phyloP scores from a whole-genome alignment of 139 green algal genomes.

The Chlorokybus atmophyticus region DNA sequence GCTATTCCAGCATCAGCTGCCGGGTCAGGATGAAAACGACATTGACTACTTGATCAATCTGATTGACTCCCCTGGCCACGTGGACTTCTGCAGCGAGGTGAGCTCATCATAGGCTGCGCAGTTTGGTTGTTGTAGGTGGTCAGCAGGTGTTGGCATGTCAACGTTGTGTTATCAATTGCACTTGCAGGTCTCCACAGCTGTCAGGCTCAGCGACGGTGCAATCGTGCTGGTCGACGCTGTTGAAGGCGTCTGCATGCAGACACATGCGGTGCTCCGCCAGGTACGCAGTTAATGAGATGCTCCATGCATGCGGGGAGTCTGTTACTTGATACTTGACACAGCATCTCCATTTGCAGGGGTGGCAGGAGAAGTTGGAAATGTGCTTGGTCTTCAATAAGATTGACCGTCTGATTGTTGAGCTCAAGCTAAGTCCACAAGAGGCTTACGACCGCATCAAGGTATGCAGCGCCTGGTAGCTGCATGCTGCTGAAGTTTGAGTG shows the following conservation, averaged over 20 bases:
- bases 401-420: slow-evolving; percentile 82
- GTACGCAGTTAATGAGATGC: not conserved
- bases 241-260: slow-evolving; percentile 98
- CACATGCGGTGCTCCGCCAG: slow-evolving; percentile 69
- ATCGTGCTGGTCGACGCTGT: slow-evolving; percentile 92
- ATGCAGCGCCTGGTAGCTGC: not conserved
- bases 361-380: slow-evolving; percentile 69
- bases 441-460: slow-evolving; percentile 56
- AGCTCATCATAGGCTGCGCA: no score
- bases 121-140: no score
- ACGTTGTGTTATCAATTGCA: not conserved
- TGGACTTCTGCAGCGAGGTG: slow-evolving; percentile 86
- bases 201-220: slow-evolving; percentile 77
- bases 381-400: slow-evolving; percentile 97
- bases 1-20: slow-evolving; percentile 32
- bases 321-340: no score
- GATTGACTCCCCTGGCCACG: slow-evolving; percentile 94
- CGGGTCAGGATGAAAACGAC: not conserved
- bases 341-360: slow-evolving; percentile 60
- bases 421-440: slow-evolving; percentile 51
- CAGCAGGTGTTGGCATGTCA: no score
- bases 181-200: slow-evolving; percentile 68
- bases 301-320: no score
- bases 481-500: not conserved
- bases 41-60: slow-evolving; percentile 77